Evolutionary conservation across 23 red algal species (phyloP), one percentile per base, ranked within the genome.

Genomic region (Gracilaria caudata): DNA sequence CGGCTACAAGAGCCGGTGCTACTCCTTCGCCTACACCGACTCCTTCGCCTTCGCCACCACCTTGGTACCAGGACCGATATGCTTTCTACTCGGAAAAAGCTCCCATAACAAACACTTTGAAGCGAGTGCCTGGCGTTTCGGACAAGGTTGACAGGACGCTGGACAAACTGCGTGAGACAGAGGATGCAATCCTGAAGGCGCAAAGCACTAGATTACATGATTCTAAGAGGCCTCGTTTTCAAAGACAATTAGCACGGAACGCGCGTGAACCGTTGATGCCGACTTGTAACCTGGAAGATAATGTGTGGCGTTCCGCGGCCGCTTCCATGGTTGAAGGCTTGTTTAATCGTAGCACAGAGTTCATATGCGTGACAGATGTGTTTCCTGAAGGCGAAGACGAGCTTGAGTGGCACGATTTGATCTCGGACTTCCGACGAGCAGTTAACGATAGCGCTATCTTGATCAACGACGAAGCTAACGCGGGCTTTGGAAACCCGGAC

Each of bases 261-360:
- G 43, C 39, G 6, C 70, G 7, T 29, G 4, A 49, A 24, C 29
- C 70, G 19, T 41, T 41, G 19, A 10, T 71, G 10, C 65, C 70
- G 3, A 46, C 43, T 9, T 75, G 70, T 40, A 75, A 75, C 25
- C 29, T 47, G 70, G 70, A 75, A 26, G 70, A 75, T 29, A 23
- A 6, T 8, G 21, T 0, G 24, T 75, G 70, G 70, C 4, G 1
- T 9, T 24, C 20, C 70, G 70, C 70, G 7, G 70, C 70, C 0
- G 40, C 0, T 0, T 28, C 21, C 0, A 10, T 75, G 14, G 28
- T 75, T 45, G 5, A 24, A 29, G 70, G 3, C 19, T 1, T 49
- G 10, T 75, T 75, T 40, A 75, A 75, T 16, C 70, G 43, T 5
- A 75, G 7, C 38, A 25, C 20, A 0, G 47, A 10, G 20, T 29